phyloP scores from a whole-genome alignment of 345 rosid genomes.

The Hibiscus mutabilis region DNA sequence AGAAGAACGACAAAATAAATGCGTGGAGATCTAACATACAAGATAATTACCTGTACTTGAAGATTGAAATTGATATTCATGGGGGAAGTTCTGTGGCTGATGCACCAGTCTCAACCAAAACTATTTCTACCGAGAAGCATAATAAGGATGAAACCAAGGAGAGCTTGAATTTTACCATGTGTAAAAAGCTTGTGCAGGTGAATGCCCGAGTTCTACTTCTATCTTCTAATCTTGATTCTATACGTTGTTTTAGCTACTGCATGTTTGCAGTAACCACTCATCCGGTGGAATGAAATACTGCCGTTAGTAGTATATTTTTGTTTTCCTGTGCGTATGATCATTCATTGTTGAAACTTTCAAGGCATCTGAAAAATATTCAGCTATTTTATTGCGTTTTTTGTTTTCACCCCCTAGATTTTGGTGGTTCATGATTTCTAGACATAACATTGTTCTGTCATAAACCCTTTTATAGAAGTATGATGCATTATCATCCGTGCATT shows the following conservation, averaged over 20 bases:
- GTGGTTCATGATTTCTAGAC: neutral
- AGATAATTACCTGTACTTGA: slow-evolving; percentile 44
- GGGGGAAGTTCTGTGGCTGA: slow-evolving; percentile 37
- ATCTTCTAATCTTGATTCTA: neutral
- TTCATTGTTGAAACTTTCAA: neutral
- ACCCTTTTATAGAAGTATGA: neutral
- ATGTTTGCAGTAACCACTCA: neutral
- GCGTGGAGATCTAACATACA: slow-evolving; percentile 45
- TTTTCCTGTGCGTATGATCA: neutral
- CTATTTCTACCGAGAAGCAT: slow-evolving; percentile 29
- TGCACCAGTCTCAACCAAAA: slow-evolving; percentile 27
- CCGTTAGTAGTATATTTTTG: neutral
- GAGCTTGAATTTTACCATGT: slow-evolving; percentile 69
- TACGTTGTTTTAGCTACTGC: neutral
- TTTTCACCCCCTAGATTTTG: neutral
- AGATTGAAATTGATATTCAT: slow-evolving; percentile 62
- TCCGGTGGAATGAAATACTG: neutral
- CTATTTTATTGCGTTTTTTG: neutral
- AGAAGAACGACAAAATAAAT: slow-evolving; percentile 41
- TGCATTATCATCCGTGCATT: slow-evolving; percentile 5
- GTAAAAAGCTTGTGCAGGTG: slow-evolving; percentile 93
- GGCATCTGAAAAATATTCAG: neutral
- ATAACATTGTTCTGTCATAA: too few relatives aligned
- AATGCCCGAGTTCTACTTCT: slow-evolving; percentile 12
- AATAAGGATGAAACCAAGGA: slow-evolving; percentile 50